phyloP scores from a whole-genome alignment of 176 grass and related monocot genomes.

The Pontederia paniculata region DNA sequence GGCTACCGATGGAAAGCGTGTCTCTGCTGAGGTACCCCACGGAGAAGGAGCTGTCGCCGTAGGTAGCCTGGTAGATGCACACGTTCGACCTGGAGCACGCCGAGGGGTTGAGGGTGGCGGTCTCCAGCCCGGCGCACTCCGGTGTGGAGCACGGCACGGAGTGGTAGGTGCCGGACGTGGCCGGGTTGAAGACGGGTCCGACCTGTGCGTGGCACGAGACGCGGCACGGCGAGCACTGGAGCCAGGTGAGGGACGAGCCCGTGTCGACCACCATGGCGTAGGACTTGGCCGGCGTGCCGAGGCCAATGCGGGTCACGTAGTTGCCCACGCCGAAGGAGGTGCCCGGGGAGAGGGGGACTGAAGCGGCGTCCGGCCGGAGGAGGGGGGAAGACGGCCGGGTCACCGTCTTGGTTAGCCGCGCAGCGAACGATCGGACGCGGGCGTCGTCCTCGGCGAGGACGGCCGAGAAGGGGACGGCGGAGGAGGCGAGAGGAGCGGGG shows the following conservation, averaged over 20 bases:
- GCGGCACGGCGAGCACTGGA: constrained; percentile 66
- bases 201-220: constrained; percentile 63
- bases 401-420: constrained; percentile 29
- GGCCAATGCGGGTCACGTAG: constrained; percentile 59
- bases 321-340: constrained; percentile 62
- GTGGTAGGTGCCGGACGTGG: constrained; percentile 35
- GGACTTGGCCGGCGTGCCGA: constrained; percentile 44
- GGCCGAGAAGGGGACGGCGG: constrained; percentile 42
- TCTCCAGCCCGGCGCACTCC: constrained; percentile 38
- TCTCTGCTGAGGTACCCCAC: constrained; percentile 62
- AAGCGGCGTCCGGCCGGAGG: background rate
- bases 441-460: constrained; percentile 49
- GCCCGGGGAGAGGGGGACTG: constrained; percentile 47
- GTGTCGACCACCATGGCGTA: constrained; percentile 86
- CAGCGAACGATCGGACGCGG: constrained; percentile 31
- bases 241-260: constrained; percentile 71
- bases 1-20: constrained; percentile 36
- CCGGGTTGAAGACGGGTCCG: constrained; percentile 42
- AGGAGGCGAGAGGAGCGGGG: constrained; percentile 48
- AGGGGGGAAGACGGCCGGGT: constrained; percentile 29
- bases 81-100: constrained; percentile 42
- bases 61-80: constrained; percentile 66
- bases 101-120: constrained; percentile 49
- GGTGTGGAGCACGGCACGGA: constrained; percentile 37
- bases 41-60: constrained; percentile 75